Conservation (phyloP, 2,329 filamentous ascomycete genomes). For the Sarocladium kiliense region DNA sequence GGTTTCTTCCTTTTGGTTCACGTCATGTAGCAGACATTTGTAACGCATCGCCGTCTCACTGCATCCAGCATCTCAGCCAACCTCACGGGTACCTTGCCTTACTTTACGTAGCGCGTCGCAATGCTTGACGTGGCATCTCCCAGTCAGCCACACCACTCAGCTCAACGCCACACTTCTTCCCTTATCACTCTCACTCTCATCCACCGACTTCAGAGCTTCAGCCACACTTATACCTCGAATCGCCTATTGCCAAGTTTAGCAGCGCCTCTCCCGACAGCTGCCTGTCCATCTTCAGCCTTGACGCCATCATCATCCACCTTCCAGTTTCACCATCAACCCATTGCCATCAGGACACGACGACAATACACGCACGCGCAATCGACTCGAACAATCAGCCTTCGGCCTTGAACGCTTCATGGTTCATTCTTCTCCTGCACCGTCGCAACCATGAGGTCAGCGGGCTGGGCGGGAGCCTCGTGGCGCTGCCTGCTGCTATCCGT, state of each 20-base stretch:
- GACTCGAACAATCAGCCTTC: neutral
- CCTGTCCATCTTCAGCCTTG: slow-evolving; percentile 6
- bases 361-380: neutral
- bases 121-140: slow-evolving; percentile 8
- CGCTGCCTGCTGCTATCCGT: slow-evolving; percentile 48
- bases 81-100: too few species aligned
- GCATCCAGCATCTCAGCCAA: too few species aligned
- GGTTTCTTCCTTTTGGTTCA: too few species aligned
- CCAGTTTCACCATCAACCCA: neutral
- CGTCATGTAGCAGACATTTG: too few species aligned
- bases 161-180: neutral
- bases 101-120: neutral
- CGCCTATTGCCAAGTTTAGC: neutral
- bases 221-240: neutral
- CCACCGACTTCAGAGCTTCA: too few species aligned
- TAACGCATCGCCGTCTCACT: too few species aligned
- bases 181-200: neutral
- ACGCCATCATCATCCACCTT: neutral
- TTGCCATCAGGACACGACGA: neutral
- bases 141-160: neutral
- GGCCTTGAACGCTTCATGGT: slow-evolving; percentile 35
- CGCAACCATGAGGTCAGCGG: slow-evolving; percentile 51
- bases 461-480: slow-evolving; percentile 41
- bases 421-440: slow-evolving; percentile 22
- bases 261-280: slow-evolving; percentile 1